Evolutionary conservation across 192 early-diverging fungal species (phyloP), one percentile per base, ranked within the genome.

Genomic region (Phycomyces blakesleeanus): DNA sequence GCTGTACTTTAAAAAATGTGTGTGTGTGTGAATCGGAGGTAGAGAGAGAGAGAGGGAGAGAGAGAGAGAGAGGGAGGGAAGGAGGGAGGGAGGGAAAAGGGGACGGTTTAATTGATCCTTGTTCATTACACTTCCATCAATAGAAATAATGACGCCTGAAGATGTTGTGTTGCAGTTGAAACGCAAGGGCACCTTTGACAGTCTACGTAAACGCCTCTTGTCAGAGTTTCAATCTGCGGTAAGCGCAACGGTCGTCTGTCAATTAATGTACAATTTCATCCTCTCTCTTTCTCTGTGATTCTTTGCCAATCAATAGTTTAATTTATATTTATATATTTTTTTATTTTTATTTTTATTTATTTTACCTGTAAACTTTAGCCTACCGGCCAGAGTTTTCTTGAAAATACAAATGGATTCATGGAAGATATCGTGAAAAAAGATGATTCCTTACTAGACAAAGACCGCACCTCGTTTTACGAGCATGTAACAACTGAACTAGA

Each of bases 121-220:
- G 44, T 12, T 47, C 29, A 34, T 34, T 7, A 34, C 7, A 34
- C 29, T 3, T 47, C 44, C 12, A 47, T 14, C 44, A n/a, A 18
- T 12, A 47, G 12, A n/a, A 14, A 47, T 11, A 8, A 69, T 69
- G 67, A 62, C 60, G 2, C 67, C 67, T 26, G 67, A 69, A 22
- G 56, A 69, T 40, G 39, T 53, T 16, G 61, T 69, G 37, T 42
- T 69, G 37, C 67, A 69, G 24, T 55, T 69, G 15, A 69, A 69
- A 40, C 55, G 57, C 29, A 69, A 69, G 49, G 67, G 67, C 21
- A 63, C 61, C 8, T 69, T 69, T 58, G 67, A 63, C 18, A 60
- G 52, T 14, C 44, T 69, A 5, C 41, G 67, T 39, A 62, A 63
- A 34, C 67, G 42, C 9, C 37, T 62, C 9, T 62, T 69, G 27